Conservation (phyloP, 139 green algal genomes). For the Protoeuglena noctilucae region DNA sequence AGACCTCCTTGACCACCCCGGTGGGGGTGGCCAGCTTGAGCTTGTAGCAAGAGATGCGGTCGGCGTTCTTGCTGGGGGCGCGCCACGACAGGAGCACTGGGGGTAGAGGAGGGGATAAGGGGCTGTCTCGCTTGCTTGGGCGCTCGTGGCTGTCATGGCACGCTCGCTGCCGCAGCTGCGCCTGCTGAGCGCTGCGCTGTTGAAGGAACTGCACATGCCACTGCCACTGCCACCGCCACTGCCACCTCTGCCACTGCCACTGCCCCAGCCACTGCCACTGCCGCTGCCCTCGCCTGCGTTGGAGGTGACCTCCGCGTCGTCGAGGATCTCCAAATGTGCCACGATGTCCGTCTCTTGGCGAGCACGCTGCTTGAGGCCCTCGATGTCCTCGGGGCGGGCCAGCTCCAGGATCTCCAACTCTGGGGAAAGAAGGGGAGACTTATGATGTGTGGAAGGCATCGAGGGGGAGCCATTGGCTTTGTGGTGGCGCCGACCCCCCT, state of each 20-base stretch:
- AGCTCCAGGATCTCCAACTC: conserved; percentile 44
- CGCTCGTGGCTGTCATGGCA: conserved; percentile 17
- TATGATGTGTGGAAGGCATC: too few species aligned
- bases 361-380: conserved; percentile 24
- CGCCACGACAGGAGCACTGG: conserved; percentile 33
- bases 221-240: neutral
- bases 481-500: too few species aligned
- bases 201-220: neutral
- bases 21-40: conserved; percentile 65
- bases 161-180: conserved; percentile 26
- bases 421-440: too few species aligned
- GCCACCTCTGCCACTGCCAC: too few species aligned
- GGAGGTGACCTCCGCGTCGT: neutral
- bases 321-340: conserved; percentile 1
- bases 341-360: conserved; percentile 16
- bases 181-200: conserved; percentile 14
- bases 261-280: neutral
- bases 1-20: conserved; percentile 57
- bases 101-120: neutral
- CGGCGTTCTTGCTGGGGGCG: conserved; percentile 53
- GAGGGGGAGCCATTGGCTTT: conserved; percentile 39
- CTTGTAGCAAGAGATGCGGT: conserved; percentile 61
- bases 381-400: conserved; percentile 46
- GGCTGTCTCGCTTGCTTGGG: neutral
- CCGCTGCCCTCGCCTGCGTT: conserved; percentile 1